These are phyloP conservation scores for Alternaria sp. DNA, from an alignment of 2,329 filamentous ascomycete species.

Conservation along the genomic window DNA sequence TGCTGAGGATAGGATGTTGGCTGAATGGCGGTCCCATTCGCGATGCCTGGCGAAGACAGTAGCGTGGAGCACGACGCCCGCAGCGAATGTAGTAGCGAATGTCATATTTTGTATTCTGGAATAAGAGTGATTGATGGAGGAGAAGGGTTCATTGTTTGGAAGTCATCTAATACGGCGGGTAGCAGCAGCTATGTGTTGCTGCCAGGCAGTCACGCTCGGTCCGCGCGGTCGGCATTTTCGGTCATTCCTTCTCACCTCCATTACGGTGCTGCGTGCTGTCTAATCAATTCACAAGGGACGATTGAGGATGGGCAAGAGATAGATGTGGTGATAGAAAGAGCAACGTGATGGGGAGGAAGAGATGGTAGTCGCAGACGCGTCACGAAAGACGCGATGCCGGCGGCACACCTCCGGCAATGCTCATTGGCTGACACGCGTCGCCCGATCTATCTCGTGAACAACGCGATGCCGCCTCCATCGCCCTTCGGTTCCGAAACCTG, in stretches of 20 bases:
- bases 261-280: no score
- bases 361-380: background rate
- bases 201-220: background rate
- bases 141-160: background rate
- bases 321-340: background rate
- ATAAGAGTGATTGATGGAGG: background rate
- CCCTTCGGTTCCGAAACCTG: conserved; percentile 13
- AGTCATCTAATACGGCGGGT: background rate
- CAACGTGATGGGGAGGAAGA: background rate
- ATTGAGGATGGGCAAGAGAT: background rate
- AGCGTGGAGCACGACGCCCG: conserved; percentile 1
- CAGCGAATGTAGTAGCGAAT: background rate
- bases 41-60: conserved; percentile 4
- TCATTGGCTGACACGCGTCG: background rate
- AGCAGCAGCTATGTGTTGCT: background rate
- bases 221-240: background rate
- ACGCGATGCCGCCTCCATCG: conserved; percentile 19
- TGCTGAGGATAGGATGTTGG: background rate
- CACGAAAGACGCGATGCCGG: background rate
- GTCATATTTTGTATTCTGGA: background rate
- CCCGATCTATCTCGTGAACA: conserved; percentile 23
- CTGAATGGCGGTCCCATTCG: conserved; percentile 14
- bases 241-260: background rate
- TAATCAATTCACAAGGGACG: background rate
- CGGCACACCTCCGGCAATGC: background rate